Evolutionary conservation across 352 stramenopile genomes (phyloP).

Genomic region (Pythium periplocum): DNA sequence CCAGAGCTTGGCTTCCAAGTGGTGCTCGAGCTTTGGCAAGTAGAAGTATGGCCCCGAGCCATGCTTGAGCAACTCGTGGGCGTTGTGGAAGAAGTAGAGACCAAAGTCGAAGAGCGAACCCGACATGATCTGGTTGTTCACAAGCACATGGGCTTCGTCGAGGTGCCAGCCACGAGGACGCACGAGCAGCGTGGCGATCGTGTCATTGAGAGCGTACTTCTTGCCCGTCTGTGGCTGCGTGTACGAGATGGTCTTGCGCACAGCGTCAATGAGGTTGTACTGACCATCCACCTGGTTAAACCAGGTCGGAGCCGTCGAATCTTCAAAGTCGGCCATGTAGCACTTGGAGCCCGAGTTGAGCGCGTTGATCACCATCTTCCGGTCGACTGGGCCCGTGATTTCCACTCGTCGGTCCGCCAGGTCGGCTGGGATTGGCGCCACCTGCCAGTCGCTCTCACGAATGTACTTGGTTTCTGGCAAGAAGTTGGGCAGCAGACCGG

Average conservation of each 20-base stretch:
- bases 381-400: conserved; percentile 93
- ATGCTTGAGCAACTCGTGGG: conserved; percentile 74
- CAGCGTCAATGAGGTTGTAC: conserved; percentile 91
- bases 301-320: conserved; percentile 92
- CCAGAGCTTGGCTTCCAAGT: conserved; percentile 94
- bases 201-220: conserved; percentile 71
- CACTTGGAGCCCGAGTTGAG: conserved; percentile 92
- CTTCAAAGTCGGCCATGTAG: conserved; percentile 97
- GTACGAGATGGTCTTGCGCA: conserved; percentile 87
- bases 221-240: conserved; percentile 62
- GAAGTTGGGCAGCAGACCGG: conserved; percentile 85
- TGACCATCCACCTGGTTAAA: conserved; percentile 92
- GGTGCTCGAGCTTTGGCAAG: conserved; percentile 94
- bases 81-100: conserved; percentile 97
- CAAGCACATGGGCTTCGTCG: conserved; percentile 92
- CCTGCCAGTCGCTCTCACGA: conserved; percentile 70
- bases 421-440: conserved; percentile 78
- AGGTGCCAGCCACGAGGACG: conserved; percentile 93
- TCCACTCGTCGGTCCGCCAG: conserved; percentile 91
- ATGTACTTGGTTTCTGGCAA: conserved; percentile 81
- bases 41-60: conserved; percentile 94
- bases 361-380: conserved; percentile 98
- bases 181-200: conserved; percentile 88
- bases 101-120: conserved; percentile 95
- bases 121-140: conserved; percentile 91